Evolutionary conservation across 352 stramenopile genomes (phyloP).

Genomic region (Pythium rishiriense): DNA sequence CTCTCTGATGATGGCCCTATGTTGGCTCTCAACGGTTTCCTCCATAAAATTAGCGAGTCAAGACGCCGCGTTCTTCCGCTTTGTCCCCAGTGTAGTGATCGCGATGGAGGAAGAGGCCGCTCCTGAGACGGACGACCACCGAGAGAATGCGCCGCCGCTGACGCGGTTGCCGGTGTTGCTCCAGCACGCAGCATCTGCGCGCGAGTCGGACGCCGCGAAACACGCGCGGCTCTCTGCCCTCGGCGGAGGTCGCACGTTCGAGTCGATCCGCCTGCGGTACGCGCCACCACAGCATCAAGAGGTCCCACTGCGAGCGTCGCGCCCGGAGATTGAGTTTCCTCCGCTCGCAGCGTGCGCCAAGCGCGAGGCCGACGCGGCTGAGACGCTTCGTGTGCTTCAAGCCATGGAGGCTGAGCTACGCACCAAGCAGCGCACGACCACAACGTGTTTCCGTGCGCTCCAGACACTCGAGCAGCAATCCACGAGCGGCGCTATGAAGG

Average conservation of each 20-base stretch:
- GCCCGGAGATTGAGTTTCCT: constrained; percentile 51
- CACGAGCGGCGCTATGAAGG: constrained; percentile 29
- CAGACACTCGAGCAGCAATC: constrained; percentile 28
- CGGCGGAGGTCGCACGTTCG: not conserved
- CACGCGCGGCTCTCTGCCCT: constrained; percentile 5
- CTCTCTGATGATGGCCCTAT: too few species aligned
- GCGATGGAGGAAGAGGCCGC: too few species aligned
- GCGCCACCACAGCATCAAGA: constrained; percentile 8
- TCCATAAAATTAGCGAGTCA: too few species aligned
- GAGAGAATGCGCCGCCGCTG: not conserved
- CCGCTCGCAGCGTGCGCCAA: constrained; percentile 69
- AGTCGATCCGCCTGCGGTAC: constrained; percentile 9
- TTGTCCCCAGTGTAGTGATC: too few species aligned
- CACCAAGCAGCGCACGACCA: constrained; percentile 28
- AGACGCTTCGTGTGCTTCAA: constrained; percentile 55
- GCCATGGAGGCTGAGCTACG: constrained; percentile 68
- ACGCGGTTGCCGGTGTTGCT: constrained; percentile 7
- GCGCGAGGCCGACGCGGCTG: constrained; percentile 86
- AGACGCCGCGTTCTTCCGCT: too few species aligned
- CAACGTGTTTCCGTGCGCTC: constrained; percentile 37
- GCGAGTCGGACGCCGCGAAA: constrained; percentile 14
- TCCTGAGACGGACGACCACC: not conserved
- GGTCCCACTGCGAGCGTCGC: not conserved
- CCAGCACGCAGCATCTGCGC: constrained; percentile 23
- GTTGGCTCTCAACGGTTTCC: too few species aligned